Evolutionary conservation across 768 basidiomycete species (phyloP).

Genomic region (Lactarius hatsudake): DNA sequence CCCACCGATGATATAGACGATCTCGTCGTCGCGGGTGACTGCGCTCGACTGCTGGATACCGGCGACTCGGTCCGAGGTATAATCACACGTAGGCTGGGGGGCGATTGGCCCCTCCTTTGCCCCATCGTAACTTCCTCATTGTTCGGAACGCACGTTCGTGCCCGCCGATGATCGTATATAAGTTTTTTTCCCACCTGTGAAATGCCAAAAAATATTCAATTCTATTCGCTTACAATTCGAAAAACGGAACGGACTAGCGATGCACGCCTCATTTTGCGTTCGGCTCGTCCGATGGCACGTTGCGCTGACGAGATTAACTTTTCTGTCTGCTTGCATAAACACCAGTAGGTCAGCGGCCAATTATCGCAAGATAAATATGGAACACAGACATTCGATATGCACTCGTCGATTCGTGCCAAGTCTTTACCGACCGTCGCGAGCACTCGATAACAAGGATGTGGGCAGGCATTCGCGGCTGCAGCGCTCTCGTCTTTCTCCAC

Average conservation of each 20-base stretch:
- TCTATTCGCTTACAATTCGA: background rate
- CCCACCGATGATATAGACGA: conserved; percentile 50
- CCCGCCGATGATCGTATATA: conserved; percentile 18
- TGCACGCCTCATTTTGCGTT: conserved; percentile 20
- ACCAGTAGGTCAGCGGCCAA: background rate
- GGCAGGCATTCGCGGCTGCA: background rate
- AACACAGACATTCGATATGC: conserved; percentile 49
- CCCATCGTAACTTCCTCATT: background rate
- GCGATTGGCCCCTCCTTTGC: background rate
- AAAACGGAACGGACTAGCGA: conserved; percentile 23
- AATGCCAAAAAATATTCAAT: background rate
- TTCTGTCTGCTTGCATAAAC: conserved; percentile 11
- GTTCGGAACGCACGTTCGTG: background rate
- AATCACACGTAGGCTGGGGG: conserved; percentile 11
- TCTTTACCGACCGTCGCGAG: conserved; percentile 56
- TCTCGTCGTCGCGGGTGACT: conserved; percentile 33
- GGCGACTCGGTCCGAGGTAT: conserved; percentile 20
- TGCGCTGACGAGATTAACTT: conserved; percentile 17
- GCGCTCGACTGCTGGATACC: background rate
- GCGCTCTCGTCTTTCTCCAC: conserved; percentile 11
- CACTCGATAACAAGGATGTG: conserved; percentile 40
- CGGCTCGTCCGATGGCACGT: conserved; percentile 18
- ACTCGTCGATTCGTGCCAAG: conserved; percentile 52
- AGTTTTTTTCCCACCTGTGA: conserved; percentile 13
- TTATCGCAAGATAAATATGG: background rate